These are phyloP conservation scores for Sclerotinia borealis DNA, from an alignment of 2,329 filamentous ascomycete genomes.

Conservation along the genomic window DNA sequence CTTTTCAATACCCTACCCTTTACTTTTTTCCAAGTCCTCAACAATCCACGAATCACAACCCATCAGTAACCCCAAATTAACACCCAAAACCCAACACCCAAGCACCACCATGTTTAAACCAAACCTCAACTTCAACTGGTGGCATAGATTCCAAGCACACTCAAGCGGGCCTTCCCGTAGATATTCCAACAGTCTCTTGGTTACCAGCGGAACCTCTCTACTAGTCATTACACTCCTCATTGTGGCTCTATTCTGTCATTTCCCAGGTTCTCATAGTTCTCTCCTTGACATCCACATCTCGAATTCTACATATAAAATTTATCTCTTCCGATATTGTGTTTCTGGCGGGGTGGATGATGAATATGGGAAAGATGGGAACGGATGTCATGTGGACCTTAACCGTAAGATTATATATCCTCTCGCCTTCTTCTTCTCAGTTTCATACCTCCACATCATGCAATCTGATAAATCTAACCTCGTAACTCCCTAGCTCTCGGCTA, in stretches of 20 bases:
- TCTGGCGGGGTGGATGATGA: not conserved
- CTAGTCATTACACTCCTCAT: not conserved
- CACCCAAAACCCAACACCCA: not conserved
- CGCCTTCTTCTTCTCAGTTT: not conserved
- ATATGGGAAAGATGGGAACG: not conserved
- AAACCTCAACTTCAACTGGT: no score
- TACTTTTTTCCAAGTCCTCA: not conserved
- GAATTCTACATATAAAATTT: not conserved
- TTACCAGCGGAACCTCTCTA: not conserved
- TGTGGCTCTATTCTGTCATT: not conserved
- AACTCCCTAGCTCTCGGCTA: not conserved
- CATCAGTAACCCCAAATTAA: not conserved
- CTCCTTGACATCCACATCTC: not conserved
- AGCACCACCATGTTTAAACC: not conserved
- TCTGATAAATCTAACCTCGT: not conserved
- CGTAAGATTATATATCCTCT: not conserved
- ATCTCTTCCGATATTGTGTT: not conserved
- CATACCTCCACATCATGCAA: not conserved
- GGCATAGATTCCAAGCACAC: no score
- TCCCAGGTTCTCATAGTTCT: not conserved
- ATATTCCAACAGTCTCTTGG: not conserved
- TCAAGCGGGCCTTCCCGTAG: not conserved
- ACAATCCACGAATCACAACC: not conserved
- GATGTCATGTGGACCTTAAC: not conserved
- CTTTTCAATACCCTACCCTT: not conserved